Evolutionary conservation across 495 filamentous ascomycete species (phyloP).

Genomic region (Aspergillus carlsbadensis): DNA sequence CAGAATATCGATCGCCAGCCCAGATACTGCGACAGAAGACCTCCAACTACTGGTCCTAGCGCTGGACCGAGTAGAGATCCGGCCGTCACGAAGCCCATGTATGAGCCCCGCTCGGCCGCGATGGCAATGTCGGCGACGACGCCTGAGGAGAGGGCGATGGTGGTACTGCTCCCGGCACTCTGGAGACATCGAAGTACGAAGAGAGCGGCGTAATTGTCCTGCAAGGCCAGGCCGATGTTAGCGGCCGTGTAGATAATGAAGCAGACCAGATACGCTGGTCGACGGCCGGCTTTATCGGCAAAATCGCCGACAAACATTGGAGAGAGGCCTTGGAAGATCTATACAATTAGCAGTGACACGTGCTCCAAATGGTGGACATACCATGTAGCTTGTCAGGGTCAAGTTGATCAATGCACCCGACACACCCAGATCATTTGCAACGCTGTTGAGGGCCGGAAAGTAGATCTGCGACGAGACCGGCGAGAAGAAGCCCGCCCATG

Average conservation of each 20-base stretch:
- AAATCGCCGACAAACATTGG: slow-evolving; percentile 50
- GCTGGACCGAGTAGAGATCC: slow-evolving; percentile 45
- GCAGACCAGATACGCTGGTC: slow-evolving; percentile 47
- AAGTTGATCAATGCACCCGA: slow-evolving; percentile 45
- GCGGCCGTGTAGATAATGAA: slow-evolving; percentile 48
- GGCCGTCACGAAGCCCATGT: slow-evolving; percentile 38
- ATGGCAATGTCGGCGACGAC: slow-evolving; percentile 44
- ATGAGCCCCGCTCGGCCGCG: slow-evolving; percentile 41
- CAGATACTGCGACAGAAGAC: slow-evolving; percentile 61
- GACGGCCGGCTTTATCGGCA: slow-evolving; percentile 46
- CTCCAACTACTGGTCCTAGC: slow-evolving; percentile 63
- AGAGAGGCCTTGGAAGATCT: slow-evolving; percentile 48
- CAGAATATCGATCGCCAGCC: slow-evolving; percentile 75
- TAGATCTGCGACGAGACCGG: slow-evolving; percentile 50
- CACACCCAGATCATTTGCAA: slow-evolving; percentile 39
- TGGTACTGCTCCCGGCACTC: slow-evolving; percentile 48
- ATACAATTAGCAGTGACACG: background rate
- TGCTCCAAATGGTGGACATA: no score
- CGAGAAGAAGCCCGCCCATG: slow-evolving; percentile 33
- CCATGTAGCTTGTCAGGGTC: slow-evolving; percentile 52
- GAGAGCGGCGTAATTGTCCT: slow-evolving; percentile 46
- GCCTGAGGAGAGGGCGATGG: slow-evolving; percentile 39
- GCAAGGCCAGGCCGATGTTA: slow-evolving; percentile 50
- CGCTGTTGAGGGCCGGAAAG: slow-evolving; percentile 44
- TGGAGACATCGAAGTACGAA: slow-evolving; percentile 50